Evolutionary conservation across 768 basidiomycete species (phyloP).

Genomic region (Amanita subjunquillea): DNA sequence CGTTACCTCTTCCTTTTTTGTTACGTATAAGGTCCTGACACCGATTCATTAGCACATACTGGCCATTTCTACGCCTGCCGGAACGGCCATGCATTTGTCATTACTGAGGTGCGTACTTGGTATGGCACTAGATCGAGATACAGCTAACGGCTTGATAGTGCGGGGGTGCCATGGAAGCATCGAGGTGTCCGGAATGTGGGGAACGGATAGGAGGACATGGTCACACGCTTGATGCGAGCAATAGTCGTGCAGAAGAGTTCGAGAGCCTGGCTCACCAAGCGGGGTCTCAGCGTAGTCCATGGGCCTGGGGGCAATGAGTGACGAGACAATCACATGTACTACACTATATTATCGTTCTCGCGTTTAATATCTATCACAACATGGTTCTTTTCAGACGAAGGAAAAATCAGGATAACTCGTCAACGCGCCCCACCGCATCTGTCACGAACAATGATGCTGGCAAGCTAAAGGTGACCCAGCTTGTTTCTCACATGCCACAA

Average conservation of each 20-base stretch:
- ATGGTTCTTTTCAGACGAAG: slow-evolving; percentile 4
- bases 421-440: not conserved
- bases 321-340: not conserved
- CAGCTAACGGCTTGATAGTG: slow-evolving; percentile 27
- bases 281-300: slow-evolving; percentile 20
- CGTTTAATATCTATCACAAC: not conserved
- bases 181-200: slow-evolving; percentile 49
- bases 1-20: slow-evolving; percentile 6
- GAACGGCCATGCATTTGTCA: slow-evolving; percentile 56
- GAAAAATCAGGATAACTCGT: not conserved
- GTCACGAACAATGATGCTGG: not conserved
- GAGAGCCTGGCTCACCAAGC: slow-evolving; percentile 27
- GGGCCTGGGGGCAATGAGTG: slow-evolving; percentile 15
- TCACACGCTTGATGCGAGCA: slow-evolving; percentile 32
- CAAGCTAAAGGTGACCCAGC: not conserved
- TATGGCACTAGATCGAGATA: not conserved
- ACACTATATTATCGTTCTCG: not conserved
- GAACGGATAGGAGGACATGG: slow-evolving; percentile 37
- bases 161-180: slow-evolving; percentile 40
- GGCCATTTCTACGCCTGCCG: slow-evolving; percentile 42
- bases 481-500: not conserved
- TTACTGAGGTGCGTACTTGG: slow-evolving; percentile 32
- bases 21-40: not conserved
- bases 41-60: slow-evolving; percentile 18
- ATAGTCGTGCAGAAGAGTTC: slow-evolving; percentile 35